Base-by-base conservation (phyloP, 2,329 filamentous ascomycete genomes). In the Penicillium sp. region DNA sequence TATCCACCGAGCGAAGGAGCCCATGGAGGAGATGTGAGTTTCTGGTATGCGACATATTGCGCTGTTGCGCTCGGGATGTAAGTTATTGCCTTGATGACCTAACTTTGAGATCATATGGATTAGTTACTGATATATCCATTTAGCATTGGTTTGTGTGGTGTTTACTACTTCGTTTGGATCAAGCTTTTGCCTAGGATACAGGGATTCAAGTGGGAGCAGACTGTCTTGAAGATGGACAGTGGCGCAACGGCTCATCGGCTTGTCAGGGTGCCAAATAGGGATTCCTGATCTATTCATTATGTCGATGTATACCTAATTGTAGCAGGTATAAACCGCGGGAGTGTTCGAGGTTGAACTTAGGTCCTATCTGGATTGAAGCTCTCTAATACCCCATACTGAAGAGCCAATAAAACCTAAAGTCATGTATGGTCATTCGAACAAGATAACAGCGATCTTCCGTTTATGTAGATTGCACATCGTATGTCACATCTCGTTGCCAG, bases 11-110 rank as follows among this genome's bases (percentile, higher is more conserved):
- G 74, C 0, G 77, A 72, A 0, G 85, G 85, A 0, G 71, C 72
- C 0, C 77, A 78, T 29, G 80, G 78, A 0, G 85, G 84, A 0
- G 80, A 84, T 48, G 84, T 88, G 1, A 84, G 79, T 45, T 89
- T 89, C 66, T 89, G 82, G 80, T 89, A 88, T 55, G 84, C 77
- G 1, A 88, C 84, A 0, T 88, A 88, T 57, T 77, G 79, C 16
- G 79, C 82, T 0, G 78, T 81, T 0, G 84, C 85, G 0, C 77
- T 88, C 49, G 82, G 66, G 18, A 77, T 87, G 80, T 83, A 72
- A 74, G 80, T 79, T 38, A 9, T 12, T n/a, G 3, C 1, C n/a
- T 7, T 8, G 7, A 3, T 22, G 3, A 29, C 13, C 7, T 16
- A 29, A 14, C 7, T 16, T 25, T 8, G 14, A 3, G 10, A 3